Conservation (phyloP, 2,329 filamentous ascomycete genomes). For the Sporothrix brunneoviolacea region DNA sequence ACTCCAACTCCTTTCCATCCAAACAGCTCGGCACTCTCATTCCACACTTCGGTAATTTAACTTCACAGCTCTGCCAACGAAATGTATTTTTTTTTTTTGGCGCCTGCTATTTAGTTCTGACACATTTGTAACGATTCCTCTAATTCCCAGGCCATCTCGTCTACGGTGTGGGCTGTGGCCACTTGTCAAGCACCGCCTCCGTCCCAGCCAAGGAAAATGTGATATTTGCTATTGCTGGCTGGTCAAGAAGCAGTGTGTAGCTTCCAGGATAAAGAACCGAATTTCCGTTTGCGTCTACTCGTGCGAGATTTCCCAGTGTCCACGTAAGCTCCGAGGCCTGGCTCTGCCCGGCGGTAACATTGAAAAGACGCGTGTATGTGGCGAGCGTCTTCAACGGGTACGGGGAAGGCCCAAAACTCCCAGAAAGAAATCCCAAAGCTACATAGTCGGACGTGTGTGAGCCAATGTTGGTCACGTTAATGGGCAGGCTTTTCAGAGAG, state of each 20-base stretch:
- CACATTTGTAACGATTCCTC: too few relatives aligned
- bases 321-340: slow-evolving; percentile 32
- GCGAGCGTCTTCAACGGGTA: slow-evolving; percentile 47
- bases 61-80: too few relatives aligned
- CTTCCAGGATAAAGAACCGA: slow-evolving; percentile 48
- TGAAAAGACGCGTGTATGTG: slow-evolving; percentile 40
- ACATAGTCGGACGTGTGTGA: slow-evolving; percentile 44
- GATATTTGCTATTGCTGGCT: slow-evolving; percentile 31
- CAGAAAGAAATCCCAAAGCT: slow-evolving; percentile 42
- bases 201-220: slow-evolving; percentile 42
- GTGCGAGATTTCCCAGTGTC: slow-evolving; percentile 42
- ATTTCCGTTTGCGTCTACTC: slow-evolving; percentile 44
- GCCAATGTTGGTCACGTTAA: slow-evolving; percentile 40
- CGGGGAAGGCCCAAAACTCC: slow-evolving; percentile 39
- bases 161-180: slow-evolving; percentile 5
- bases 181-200: slow-evolving; percentile 32
- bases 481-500: slow-evolving; percentile 11
- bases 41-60: too few relatives aligned
- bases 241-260: slow-evolving; percentile 42
- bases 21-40: too few relatives aligned
- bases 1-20: too few relatives aligned
- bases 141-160: too few relatives aligned
- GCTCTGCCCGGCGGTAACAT: slow-evolving; percentile 28
- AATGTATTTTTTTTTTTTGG: too few relatives aligned
- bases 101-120: too few relatives aligned